Evolutionary conservation across 306 rosid species (phyloP).

Genomic region (Boehmeria nivea): DNA sequence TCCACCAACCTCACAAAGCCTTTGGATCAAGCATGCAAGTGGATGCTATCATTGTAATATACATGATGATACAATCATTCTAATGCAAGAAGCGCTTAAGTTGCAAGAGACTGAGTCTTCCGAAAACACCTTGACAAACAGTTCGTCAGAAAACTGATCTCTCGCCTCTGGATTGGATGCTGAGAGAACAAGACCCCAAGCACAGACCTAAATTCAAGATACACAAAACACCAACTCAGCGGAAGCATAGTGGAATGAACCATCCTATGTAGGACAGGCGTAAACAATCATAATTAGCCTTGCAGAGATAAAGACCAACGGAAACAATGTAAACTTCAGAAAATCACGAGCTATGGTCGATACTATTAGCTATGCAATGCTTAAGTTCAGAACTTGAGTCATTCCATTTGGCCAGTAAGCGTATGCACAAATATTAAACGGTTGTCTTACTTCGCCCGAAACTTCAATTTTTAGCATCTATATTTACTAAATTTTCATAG

Average conservation of each 20-base stretch:
- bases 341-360: no score
- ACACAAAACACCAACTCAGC: background rate
- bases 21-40: background rate
- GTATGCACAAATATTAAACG: no score
- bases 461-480: no score
- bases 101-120: background rate
- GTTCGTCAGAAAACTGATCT: slow-evolving; percentile 48
- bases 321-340: background rate
- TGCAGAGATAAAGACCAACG: background rate
- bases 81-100: no score
- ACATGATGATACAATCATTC: background rate
- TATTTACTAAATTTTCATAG: no score
- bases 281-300: no score
- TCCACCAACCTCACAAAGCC: background rate
- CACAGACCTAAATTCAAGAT: slow-evolving; percentile 44
- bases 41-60: background rate
- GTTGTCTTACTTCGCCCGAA: no score
- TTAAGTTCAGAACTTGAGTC: no score
- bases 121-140: slow-evolving; percentile 61
- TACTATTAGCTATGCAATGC: no score
- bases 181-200: slow-evolving; percentile 67
- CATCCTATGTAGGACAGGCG: no score
- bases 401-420: no score
- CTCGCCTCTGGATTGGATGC: slow-evolving; percentile 48
- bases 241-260: background rate